phyloP scores from a whole-genome alignment of 768 basidiomycete genomes.

The Melanogaster broomeanus region DNA sequence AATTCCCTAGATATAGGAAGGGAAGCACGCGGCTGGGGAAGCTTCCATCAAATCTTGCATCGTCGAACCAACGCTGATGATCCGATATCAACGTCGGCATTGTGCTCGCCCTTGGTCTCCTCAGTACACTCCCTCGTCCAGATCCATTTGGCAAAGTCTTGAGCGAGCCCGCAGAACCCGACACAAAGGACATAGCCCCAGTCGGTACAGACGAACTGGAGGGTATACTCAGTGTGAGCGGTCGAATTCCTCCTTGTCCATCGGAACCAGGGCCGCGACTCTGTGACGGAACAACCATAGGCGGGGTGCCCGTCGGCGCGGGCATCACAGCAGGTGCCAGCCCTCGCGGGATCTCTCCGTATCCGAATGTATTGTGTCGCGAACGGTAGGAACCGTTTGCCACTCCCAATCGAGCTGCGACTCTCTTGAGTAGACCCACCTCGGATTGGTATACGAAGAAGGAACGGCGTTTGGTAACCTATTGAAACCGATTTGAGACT shows the following conservation, averaged over 20 bases:
- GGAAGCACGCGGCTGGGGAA: conserved; percentile 93
- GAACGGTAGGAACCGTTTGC: conserved; percentile 18
- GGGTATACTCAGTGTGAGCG: conserved; percentile 20
- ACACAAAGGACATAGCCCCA: conserved; percentile 2
- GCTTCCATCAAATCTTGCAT: conserved; percentile 90
- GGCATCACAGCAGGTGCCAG: conserved; percentile 1
- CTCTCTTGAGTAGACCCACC: conserved; percentile 65
- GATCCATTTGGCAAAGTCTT: not conserved
- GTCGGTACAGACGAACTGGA: conserved; percentile 16
- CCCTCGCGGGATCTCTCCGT: conserved; percentile 24
- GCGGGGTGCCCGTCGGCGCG: conserved; percentile 7
- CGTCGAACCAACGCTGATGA: conserved; percentile 94
- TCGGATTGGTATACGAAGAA: conserved; percentile 94
- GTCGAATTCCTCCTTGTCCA: conserved; percentile 18
- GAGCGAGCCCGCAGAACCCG: not conserved
- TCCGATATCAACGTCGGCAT: conserved; percentile 65
- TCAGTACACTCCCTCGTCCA: conserved; percentile 22
- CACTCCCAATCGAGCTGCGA: conserved; percentile 56
- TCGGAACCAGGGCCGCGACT: not conserved
- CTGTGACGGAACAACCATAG: conserved; percentile 5
- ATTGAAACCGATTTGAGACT: not conserved
- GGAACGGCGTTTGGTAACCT: conserved; percentile 67
- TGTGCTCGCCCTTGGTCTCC: conserved; percentile 70
- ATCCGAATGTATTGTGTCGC: conserved; percentile 20
- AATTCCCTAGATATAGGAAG: conserved; percentile 91